These are phyloP conservation scores for Guyanaporus albipodus DNA, from an alignment of 768 basidiomycete species.

Conservation along the genomic window DNA sequence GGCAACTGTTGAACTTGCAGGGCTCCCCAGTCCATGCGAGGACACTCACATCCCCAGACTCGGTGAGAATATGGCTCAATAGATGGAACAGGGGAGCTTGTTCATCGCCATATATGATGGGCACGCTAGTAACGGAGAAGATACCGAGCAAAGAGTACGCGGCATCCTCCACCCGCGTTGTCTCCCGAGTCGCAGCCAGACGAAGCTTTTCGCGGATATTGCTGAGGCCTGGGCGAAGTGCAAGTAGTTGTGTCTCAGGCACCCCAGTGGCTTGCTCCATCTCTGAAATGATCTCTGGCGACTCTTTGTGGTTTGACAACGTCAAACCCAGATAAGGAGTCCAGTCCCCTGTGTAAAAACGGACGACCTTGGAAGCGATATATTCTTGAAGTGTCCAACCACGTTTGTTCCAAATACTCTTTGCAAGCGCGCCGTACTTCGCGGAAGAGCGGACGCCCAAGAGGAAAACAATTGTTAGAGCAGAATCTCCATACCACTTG, in stretches of 20 bases:
- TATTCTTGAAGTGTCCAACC: background rate
- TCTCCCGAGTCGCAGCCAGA: background rate
- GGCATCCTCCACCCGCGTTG: background rate
- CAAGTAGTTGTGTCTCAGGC: background rate
- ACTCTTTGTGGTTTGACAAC: background rate
- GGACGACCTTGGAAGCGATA: background rate
- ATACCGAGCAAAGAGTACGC: background rate
- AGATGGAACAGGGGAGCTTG: background rate
- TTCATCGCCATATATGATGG: background rate
- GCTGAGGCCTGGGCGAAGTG: background rate
- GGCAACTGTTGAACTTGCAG: background rate
- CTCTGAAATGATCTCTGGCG: background rate
- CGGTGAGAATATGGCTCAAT: background rate
- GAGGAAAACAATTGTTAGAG: background rate
- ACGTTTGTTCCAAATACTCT: background rate
- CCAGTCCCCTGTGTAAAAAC: background rate
- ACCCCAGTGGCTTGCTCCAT: background rate
- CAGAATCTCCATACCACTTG: background rate
- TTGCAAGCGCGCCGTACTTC: background rate
- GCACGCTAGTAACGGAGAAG: background rate
- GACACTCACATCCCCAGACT: background rate
- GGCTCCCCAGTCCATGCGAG: background rate
- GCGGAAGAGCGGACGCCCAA: background rate
- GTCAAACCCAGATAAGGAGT: background rate
- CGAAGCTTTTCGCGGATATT: background rate